These are phyloP conservation scores for Fusarium gaditjirri DNA, from an alignment of 2,329 filamentous ascomycete species.

Conservation along the genomic window DNA sequence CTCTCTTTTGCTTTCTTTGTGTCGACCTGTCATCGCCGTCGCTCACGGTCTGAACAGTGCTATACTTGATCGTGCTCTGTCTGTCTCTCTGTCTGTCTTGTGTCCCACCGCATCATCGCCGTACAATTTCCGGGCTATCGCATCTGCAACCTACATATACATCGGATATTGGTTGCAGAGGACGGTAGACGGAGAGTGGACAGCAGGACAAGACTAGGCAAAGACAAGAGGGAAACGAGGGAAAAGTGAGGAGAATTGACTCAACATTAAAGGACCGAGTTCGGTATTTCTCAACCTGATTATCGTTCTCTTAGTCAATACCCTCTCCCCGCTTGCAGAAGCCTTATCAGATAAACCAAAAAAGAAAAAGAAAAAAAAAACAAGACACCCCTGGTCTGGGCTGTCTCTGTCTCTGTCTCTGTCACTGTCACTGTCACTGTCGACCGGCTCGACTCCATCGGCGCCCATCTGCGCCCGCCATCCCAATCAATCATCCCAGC, in stretches of 20 bases:
- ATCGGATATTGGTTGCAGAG: not conserved
- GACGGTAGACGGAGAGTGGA: not conserved
- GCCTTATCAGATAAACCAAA: constrained; percentile 45
- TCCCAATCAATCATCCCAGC: constrained; percentile 36
- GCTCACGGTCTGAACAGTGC: constrained; percentile 3
- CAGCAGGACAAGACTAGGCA: not conserved
- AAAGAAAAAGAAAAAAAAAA: not conserved
- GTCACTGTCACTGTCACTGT: constrained; percentile 6
- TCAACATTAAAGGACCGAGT: constrained; percentile 29
- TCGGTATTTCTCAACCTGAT: constrained; percentile 20
- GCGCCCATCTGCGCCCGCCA: constrained; percentile 47
- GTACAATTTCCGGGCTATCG: constrained; percentile 16
- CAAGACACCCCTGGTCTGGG: constrained; percentile 32
- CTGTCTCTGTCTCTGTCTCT: not conserved
- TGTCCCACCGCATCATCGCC: constrained; percentile 17
- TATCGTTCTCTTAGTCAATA: constrained; percentile 40
- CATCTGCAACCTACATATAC: not conserved
- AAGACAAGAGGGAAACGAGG: not conserved
- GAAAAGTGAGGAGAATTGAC: constrained; percentile 10
- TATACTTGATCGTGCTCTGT: not conserved
- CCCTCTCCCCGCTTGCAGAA: constrained; percentile 41
- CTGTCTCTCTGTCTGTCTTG: not conserved
- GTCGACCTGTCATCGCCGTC: constrained; percentile 32
- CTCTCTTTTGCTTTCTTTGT: not conserved
- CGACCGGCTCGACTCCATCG: constrained; percentile 41